Evolutionary conservation across 2,329 filamentous ascomycete species (phyloP).

Genomic region (Grosmannia penicillata): DNA sequence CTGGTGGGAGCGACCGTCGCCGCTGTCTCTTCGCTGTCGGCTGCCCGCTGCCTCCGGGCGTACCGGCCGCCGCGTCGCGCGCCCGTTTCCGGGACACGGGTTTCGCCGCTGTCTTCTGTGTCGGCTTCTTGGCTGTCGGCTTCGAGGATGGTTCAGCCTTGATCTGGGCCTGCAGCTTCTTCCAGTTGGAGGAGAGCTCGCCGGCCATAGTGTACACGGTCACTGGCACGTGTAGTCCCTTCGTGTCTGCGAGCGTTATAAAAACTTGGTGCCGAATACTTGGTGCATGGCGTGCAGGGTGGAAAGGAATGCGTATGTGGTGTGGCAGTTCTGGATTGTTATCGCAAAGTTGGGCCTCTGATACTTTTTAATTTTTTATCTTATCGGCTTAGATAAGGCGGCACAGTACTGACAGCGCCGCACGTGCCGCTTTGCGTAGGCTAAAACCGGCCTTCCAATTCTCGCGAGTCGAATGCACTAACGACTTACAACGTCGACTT

Average conservation of each 20-base stretch:
- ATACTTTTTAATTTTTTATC: too few relatives aligned
- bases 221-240: too few relatives aligned
- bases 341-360: too few relatives aligned
- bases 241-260: neutral
- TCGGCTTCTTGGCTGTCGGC: conserved; percentile 15
- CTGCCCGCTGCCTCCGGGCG: conserved; percentile 17
- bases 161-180: conserved; percentile 54
- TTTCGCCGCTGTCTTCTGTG: conserved; percentile 12
- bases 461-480: neutral
- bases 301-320: too few relatives aligned
- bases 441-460: too few relatives aligned
- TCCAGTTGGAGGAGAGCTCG: conserved; percentile 59
- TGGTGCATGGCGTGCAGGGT: too few relatives aligned
- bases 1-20: neutral
- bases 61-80: conserved; percentile 24
- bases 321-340: too few relatives aligned
- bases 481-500: neutral
- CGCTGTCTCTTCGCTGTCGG: conserved; percentile 7
- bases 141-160: conserved; percentile 27
- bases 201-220: conserved; percentile 29
- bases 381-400: too few relatives aligned
- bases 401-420: too few relatives aligned
- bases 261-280: too few relatives aligned
- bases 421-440: too few relatives aligned
- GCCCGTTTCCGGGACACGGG: conserved; percentile 15